Percentiles rank a stretch among this genome's conserved stretches.
Conservation (phyloP, 1,139 yeast genomes). For the Yarrowia galli region DNA sequence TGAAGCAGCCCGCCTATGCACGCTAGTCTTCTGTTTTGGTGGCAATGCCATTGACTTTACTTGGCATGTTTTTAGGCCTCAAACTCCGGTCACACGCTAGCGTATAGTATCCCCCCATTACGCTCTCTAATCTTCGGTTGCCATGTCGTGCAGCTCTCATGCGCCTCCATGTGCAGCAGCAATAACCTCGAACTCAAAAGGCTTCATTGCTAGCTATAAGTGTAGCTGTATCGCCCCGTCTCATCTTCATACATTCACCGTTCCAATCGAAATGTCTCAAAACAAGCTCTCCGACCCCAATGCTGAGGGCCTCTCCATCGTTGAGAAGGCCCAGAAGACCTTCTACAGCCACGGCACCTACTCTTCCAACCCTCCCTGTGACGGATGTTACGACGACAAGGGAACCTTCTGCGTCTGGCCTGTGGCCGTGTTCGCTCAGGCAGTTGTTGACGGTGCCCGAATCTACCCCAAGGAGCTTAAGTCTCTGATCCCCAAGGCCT, state of each 20-base stretch:
- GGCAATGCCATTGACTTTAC: conserved; percentile 6
- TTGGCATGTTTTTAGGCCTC: neutral
- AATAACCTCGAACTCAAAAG: neutral
- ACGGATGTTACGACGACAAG: conserved; percentile 62
- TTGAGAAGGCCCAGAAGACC: conserved; percentile 42
- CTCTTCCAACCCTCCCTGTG: conserved; percentile 45
- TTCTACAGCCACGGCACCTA: conserved; percentile 30
- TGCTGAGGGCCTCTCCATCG: conserved; percentile 45
- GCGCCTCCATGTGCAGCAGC: conserved; percentile 10
- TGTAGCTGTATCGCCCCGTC: neutral
- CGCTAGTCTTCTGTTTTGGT: neutral
- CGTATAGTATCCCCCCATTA: neutral
- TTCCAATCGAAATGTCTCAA: neutral
- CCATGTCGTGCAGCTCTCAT: neutral
- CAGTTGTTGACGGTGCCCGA: conserved; percentile 67
- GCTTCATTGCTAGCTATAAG: conserved; percentile 22
- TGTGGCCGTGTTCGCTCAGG: conserved; percentile 68
- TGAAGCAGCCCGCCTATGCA: neutral
- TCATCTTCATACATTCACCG: neutral
- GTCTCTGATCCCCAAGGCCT: conserved; percentile 65
- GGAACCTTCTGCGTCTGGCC: conserved; percentile 72
- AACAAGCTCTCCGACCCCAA: conserved; percentile 43
- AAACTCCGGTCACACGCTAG: neutral
- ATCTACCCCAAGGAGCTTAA: conserved; percentile 60
- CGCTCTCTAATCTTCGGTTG: conserved; percentile 17